Base-by-base conservation (phyloP, 1,139 yeast species). In the Hanseniaspora gamundiae region DNA sequence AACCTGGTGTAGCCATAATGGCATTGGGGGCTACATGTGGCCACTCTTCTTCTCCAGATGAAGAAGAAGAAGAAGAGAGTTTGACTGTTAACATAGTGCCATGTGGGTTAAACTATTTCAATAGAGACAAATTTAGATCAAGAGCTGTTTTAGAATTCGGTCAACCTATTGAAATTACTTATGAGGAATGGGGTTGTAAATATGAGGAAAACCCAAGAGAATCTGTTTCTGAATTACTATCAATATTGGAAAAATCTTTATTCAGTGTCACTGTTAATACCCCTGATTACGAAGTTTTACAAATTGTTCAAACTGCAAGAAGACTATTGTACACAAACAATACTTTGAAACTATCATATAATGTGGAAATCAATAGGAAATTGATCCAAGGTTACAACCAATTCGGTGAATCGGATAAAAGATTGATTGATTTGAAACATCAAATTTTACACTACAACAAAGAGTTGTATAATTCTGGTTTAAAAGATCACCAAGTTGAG, bases 1-100 rank as follows among this genome's bases (percentile, higher is more conserved):
- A 81, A 57, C 86, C 88, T 0, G 91, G 91, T 21, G 87, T 81
- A 27, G 88, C 85, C 0, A 75, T 81, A 14, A 81, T 81, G 91
- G 91, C 88, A 0, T 62, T 81, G 27, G 88, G 91, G 13, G 80
- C 88, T 1, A 73, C 74, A 57, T 78, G 78, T 13, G 67, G 68
- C 26, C 74, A 78, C 17, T 78, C 81, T 0, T n/a, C n/a, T n/a
- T n/a, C n/a, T n/a, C n/a, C n/a, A n/a, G n/a, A n/a, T n/a, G n/a
- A n/a, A n/a, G n/a, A n/a, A n/a, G n/a, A n/a, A n/a, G n/a, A n/a
- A n/a, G n/a, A n/a, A n/a, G n/a, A n/a, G n/a, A 62, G 67, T 39
- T 71, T 74, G 48, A 67, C 70, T 33, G 78, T 81, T 2, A 70
- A 70, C 31, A 74, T 81, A 48, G 78, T 81, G 17, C 88, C 91